Percentiles rank a stretch among this genome's conserved stretches.
These are phyloP conservation scores for Suillus paluster DNA, from an alignment of 768 basidiomycete genomes.

Conservation along the genomic window DNA sequence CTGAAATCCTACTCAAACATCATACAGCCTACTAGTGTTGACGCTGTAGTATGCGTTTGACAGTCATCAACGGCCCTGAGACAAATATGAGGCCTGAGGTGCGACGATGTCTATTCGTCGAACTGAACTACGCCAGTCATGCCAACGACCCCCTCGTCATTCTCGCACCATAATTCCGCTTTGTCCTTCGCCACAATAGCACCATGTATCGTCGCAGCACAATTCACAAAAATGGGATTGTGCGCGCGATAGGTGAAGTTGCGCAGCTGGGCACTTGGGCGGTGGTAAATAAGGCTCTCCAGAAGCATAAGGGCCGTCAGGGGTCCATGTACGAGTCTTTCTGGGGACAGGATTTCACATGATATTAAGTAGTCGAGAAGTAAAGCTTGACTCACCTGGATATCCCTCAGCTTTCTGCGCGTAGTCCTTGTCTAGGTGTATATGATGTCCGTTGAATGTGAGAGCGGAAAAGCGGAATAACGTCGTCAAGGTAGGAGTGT, in stretches of 20 bases:
- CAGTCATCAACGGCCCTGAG: background rate
- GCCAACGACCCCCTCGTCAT: constrained; percentile 61
- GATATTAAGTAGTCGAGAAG: background rate
- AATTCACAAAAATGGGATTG: constrained; percentile 63
- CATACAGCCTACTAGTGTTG: background rate
- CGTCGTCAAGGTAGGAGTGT: constrained; percentile 68
- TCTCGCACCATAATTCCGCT: constrained; percentile 61
- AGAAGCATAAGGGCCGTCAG: constrained; percentile 80
- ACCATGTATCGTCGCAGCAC: constrained; percentile 51
- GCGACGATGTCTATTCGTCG: background rate
- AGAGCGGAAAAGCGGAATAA: constrained; percentile 87
- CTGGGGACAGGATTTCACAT: constrained; percentile 38
- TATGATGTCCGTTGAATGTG: constrained; percentile 84
- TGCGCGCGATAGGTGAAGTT: constrained; percentile 73
- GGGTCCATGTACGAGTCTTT: constrained; percentile 86
- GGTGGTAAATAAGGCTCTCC: constrained; percentile 57
- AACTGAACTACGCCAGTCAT: constrained; percentile 60
- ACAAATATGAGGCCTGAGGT: background rate
- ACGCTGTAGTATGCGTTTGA: background rate
- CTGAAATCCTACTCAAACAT: background rate
- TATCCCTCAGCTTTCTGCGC: constrained; percentile 72
- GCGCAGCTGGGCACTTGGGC: constrained; percentile 50
- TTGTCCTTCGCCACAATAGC: constrained; percentile 41
- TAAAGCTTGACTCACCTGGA: constrained; percentile 48
- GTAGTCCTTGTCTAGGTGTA: constrained; percentile 82